These are phyloP conservation scores for Auriscalpium microsporum DNA, from an alignment of 768 basidiomycete species.

Conservation along the genomic window DNA sequence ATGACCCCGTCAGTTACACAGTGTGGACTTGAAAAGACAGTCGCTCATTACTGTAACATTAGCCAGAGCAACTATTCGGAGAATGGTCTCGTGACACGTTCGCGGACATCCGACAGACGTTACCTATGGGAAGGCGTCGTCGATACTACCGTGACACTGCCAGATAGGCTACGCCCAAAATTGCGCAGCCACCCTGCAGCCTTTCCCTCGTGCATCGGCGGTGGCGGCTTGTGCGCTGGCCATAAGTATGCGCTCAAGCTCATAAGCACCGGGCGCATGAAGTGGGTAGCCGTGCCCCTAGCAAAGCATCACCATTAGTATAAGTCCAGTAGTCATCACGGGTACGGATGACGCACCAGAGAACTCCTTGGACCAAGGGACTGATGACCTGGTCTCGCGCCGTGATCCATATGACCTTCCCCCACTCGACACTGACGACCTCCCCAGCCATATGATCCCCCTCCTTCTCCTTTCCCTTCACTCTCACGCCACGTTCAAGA, in stretches of 20 bases:
- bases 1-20: too few relatives aligned
- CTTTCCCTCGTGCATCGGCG: neutral
- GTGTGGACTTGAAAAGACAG: too few relatives aligned
- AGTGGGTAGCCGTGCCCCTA: neutral
- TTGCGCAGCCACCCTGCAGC: neutral
- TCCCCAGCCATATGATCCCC: slow-evolving; percentile 16
- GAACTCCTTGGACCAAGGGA: slow-evolving; percentile 56
- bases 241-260: neutral
- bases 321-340: neutral
- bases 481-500: slow-evolving; percentile 20
- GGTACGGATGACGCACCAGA: slow-evolving; percentile 41
- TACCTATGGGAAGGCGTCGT: too few relatives aligned
- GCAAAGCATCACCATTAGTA: neutral
- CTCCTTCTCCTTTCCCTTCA: slow-evolving; percentile 24
- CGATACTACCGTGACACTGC: too few relatives aligned
- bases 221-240: neutral
- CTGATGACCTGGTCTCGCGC: slow-evolving; percentile 59
- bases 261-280: neutral
- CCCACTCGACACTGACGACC: slow-evolving; percentile 43
- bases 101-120: too few relatives aligned
- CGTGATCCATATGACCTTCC: slow-evolving; percentile 52
- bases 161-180: too few relatives aligned
- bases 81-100: too few relatives aligned
- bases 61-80: too few relatives aligned
- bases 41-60: too few relatives aligned